Conservation (phyloP, 306 rosid genomes). For the Prunus mongolica region DNA sequence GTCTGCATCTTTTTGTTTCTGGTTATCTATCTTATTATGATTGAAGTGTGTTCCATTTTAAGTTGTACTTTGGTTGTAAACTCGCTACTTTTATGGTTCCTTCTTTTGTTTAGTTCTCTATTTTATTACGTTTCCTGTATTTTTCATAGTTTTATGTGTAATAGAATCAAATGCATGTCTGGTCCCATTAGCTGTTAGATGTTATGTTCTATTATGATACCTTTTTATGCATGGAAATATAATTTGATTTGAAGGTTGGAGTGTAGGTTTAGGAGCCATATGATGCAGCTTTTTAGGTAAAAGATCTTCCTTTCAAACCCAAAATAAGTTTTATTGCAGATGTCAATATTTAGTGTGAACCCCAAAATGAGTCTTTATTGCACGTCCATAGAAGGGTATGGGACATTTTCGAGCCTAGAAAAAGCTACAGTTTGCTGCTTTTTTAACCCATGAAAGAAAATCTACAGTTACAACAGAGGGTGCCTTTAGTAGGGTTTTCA, state of each 20-base stretch:
- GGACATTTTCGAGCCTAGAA: too few relatives aligned
- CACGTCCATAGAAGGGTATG: too few relatives aligned
- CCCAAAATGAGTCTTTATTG: too few relatives aligned
- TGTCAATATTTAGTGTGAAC: too few relatives aligned
- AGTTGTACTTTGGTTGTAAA: background rate
- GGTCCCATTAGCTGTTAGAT: background rate
- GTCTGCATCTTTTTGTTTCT: background rate
- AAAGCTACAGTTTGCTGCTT: too few relatives aligned
- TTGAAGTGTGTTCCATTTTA: background rate
- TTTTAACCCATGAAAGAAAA: too few relatives aligned
- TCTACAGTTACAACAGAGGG: too few relatives aligned
- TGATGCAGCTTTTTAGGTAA: too few relatives aligned
- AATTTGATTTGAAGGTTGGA: background rate
- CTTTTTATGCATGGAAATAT: background rate
- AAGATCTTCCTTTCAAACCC: too few relatives aligned
- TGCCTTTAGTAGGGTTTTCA: too few relatives aligned
- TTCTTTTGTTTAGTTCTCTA: background rate
- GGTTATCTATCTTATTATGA: background rate
- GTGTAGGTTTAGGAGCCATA: background rate
- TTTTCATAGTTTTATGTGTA: background rate
- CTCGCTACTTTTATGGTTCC: background rate
- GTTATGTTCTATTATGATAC: background rate
- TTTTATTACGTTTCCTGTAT: background rate
- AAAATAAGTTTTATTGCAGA: too few relatives aligned
- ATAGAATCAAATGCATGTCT: background rate